Percentiles rank a stretch among this genome's conserved stretches.
These are phyloP conservation scores for Populus nigra DNA, from an alignment of 345 rosid genomes.

Conservation along the genomic window DNA sequence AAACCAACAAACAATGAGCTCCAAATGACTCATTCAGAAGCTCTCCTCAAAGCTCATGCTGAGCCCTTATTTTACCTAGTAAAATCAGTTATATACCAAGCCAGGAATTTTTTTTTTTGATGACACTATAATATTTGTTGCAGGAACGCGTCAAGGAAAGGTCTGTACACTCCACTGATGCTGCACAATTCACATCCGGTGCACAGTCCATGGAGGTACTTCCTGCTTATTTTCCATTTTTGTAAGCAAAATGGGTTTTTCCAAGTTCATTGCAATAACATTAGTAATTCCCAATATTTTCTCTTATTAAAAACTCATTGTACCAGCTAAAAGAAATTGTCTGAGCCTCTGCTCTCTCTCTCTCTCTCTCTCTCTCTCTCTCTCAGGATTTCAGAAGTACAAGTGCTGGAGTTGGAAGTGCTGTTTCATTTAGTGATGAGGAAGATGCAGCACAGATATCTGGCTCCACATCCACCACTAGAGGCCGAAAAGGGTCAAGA, in stretches of 20 bases:
- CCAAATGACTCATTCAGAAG: too few species aligned
- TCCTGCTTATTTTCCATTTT: neutral
- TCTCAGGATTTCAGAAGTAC: constrained; percentile 50
- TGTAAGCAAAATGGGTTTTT: neutral
- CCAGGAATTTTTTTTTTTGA: constrained; percentile 10
- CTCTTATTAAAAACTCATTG: too few species aligned
- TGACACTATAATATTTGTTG: constrained; percentile 4
- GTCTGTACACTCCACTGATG: constrained; percentile 55
- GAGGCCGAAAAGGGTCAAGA: constrained; percentile 59
- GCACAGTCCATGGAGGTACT: constrained; percentile 55
- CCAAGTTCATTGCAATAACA: neutral
- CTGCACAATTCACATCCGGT: constrained; percentile 15
- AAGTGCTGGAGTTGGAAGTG: constrained; percentile 50
- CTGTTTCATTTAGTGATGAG: constrained; percentile 84
- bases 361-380: neutral
- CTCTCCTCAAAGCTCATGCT: too few species aligned
- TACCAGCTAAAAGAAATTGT: neutral
- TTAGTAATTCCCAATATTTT: neutral
- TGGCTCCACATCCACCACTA: constrained; percentile 44
- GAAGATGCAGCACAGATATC: constrained; percentile 64
- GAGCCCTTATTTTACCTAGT: too few species aligned
- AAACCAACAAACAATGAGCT: too few species aligned
- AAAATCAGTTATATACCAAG: too few species aligned
- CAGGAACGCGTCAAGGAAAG: constrained; percentile 91
- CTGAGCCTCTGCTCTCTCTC: constrained; percentile 17